Percentiles rank a stretch among this genome's conserved stretches.
These are phyloP conservation scores for Skeletonema potamos DNA, from an alignment of 108 stramenopile species.

Conservation along the genomic window DNA sequence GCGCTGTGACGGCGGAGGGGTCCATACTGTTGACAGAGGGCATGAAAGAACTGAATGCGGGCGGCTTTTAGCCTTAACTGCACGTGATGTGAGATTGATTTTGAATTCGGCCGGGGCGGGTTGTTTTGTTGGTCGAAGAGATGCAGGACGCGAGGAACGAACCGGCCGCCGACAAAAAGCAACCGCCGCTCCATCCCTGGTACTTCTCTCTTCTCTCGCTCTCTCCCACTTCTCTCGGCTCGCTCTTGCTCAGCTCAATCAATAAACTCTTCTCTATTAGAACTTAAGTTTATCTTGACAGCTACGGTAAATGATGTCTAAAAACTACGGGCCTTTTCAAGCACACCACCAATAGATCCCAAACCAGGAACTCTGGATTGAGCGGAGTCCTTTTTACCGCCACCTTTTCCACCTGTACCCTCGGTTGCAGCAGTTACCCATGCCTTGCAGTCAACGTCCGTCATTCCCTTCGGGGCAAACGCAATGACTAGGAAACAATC, in stretches of 20 bases:
- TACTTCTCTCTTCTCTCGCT: too few species aligned
- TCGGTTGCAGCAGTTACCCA: constrained; percentile 79
- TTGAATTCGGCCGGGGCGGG: neutral
- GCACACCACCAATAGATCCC: constrained; percentile 52
- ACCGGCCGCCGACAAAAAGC: too few species aligned
- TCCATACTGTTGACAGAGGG: neutral
- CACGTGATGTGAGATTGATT: neutral
- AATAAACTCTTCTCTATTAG: too few species aligned
- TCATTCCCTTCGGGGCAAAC: constrained; percentile 73
- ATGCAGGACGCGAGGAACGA: neutral
- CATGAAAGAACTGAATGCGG: neutral
- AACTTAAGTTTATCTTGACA: too few species aligned
- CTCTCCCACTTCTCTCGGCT: too few species aligned
- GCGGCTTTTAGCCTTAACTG: neutral
- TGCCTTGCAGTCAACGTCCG: constrained; percentile 77
- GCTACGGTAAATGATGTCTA: constrained; percentile 7
- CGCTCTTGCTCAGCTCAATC: too few species aligned
- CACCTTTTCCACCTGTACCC: constrained; percentile 83
- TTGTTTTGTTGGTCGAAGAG: neutral
- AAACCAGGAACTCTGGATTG: constrained; percentile 71
- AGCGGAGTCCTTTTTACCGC: constrained; percentile 87
- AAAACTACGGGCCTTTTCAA: constrained; percentile 64
- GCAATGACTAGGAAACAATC: constrained; percentile 78
- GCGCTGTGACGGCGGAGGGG: neutral
- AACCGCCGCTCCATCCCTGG: too few species aligned